Percentiles rank a stretch among this genome's conserved stretches.
Evolutionary conservation across 2,329 filamentous ascomycete species (phyloP).

Genomic region (Fusarium cyanostomum): DNA sequence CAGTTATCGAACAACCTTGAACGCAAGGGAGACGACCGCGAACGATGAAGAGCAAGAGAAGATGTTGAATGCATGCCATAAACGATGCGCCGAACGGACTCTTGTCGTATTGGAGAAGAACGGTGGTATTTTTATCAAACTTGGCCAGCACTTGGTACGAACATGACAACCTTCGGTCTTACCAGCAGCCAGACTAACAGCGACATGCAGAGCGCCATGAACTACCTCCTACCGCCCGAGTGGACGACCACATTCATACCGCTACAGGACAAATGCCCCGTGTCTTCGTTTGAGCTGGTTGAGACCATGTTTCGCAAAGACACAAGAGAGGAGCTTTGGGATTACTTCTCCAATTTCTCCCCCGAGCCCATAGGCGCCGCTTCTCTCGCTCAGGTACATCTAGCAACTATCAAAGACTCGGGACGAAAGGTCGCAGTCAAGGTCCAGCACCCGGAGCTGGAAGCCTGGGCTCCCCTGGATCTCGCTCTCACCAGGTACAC

Average conservation of each 20-base stretch:
- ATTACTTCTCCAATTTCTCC: constrained; percentile 89
- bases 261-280: constrained; percentile 92
- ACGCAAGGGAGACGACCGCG: constrained; percentile 68
- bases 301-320: constrained; percentile 86
- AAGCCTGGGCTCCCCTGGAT: constrained; percentile 91
- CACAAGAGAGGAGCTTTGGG: constrained; percentile 79
- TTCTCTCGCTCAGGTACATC: constrained; percentile 92
- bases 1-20: constrained; percentile 89
- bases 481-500: constrained; percentile 87
- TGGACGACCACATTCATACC: constrained; percentile 98
- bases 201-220: constrained; percentile 80
- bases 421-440: constrained; percentile 94
- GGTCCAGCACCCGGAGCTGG: constrained; percentile 89
- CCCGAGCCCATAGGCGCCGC: constrained; percentile 86
- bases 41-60: constrained; percentile 71
- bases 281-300: constrained; percentile 89
- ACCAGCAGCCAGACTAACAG: constrained; percentile 35
- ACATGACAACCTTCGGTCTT: not conserved
- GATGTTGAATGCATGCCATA: constrained; percentile 85
- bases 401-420: constrained; percentile 82
- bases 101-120: constrained; percentile 91
- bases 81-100: constrained; percentile 90
- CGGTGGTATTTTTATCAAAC: constrained; percentile 97
- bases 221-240: constrained; percentile 88
- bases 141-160: constrained; percentile 87